These are phyloP conservation scores for Amanita pseudoporphyria DNA, from an alignment of 768 basidiomycete species.

Conservation along the genomic window DNA sequence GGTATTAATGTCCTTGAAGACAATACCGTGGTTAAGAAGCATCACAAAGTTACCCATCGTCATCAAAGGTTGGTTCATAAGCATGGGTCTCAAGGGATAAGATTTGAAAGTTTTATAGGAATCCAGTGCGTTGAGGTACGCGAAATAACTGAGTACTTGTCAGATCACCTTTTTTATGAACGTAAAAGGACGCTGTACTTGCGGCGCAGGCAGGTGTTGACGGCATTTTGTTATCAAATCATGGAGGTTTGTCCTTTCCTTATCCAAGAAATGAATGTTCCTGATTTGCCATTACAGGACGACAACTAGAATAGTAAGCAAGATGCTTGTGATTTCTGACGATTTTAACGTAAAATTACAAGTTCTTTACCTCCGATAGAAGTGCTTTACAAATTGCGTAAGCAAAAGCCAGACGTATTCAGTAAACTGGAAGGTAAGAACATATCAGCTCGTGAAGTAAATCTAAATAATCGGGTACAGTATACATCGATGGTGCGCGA, in stretches of 20 bases:
- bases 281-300: constrained; percentile 29
- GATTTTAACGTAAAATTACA: constrained; percentile 2
- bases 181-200: constrained; percentile 69
- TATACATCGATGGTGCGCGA: constrained; percentile 73
- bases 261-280: not conserved
- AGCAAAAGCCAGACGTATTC: constrained; percentile 68
- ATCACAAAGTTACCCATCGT: constrained; percentile 63
- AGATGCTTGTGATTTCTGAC: not conserved
- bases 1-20: constrained; percentile 26
- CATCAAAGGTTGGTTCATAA: constrained; percentile 47
- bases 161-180: constrained; percentile 5
- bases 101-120: constrained; percentile 27
- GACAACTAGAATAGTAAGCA: constrained; percentile 74
- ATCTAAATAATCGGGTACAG: constrained; percentile 23
- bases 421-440: constrained; percentile 54
- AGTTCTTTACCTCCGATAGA: constrained; percentile 75
- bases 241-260: constrained; percentile 54
- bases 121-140: constrained; percentile 64
- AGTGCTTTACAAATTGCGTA: constrained; percentile 63
- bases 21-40: constrained; percentile 69
- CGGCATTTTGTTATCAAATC: constrained; percentile 85
- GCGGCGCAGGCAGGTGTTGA: constrained; percentile 79
- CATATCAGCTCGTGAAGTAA: not conserved
- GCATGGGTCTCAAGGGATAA: not conserved
- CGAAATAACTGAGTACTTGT: constrained; percentile 4